Conservation (phyloP, 2,329 filamentous ascomycete genomes). For the Penicillium fuscoglaucum region DNA sequence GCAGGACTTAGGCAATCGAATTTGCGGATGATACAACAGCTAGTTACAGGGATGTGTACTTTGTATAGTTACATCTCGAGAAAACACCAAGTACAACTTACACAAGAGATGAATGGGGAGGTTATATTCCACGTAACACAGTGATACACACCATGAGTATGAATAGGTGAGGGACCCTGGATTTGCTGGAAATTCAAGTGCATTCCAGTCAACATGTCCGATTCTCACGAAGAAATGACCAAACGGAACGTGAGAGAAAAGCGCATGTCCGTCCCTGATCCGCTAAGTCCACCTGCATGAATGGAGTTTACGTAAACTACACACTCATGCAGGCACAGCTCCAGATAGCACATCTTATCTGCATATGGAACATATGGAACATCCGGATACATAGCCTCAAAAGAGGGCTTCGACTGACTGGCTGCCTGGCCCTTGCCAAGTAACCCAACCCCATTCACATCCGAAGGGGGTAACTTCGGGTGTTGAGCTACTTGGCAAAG, state of each 20-base stretch:
- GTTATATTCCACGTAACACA: background rate
- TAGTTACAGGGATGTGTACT: background rate
- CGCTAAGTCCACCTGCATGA: background rate
- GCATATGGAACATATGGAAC: background rate
- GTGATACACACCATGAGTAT: background rate
- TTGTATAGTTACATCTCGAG: background rate
- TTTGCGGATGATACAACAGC: background rate
- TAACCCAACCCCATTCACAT: background rate
- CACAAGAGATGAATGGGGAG: background rate
- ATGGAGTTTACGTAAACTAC: background rate
- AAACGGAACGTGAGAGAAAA: background rate
- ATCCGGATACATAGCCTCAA: background rate
- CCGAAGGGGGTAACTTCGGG: background rate
- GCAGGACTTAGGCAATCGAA: background rate
- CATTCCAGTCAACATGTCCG: background rate
- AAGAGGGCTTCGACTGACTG: background rate
- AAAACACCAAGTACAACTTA: background rate
- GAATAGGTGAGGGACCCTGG: background rate
- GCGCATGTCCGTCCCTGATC: background rate
- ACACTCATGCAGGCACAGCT: background rate
- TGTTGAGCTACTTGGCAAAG: background rate
- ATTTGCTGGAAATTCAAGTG: background rate
- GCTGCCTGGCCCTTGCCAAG: background rate
- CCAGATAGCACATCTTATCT: background rate
- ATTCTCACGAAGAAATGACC: background rate